A percentile compares a stretch with the other conserved stretches of the same genome.
Conservation (phyloP, 1,284 basidiomycete species). For the Ganoderma meredithae region DNA sequence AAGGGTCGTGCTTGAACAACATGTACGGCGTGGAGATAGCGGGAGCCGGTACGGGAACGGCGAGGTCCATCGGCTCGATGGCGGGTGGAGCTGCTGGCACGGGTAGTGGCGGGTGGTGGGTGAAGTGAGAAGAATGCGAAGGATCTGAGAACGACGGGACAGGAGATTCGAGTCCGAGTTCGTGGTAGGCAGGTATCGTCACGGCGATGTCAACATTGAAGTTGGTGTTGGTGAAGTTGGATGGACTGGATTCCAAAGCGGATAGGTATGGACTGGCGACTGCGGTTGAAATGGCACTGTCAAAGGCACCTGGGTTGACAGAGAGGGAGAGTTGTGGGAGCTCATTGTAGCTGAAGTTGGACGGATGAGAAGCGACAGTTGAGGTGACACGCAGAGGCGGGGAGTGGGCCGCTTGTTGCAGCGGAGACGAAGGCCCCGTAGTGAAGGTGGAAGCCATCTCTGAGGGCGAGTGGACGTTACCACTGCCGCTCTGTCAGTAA, state of each 20-base stretch:
- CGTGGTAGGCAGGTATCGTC: constrained; percentile 36
- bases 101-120: background rate
- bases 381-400: constrained; percentile 37
- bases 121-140: constrained; percentile 10
- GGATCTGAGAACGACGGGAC: constrained; percentile 31
- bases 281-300: constrained; percentile 22
- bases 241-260: constrained; percentile 34
- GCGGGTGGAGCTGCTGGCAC: constrained; percentile 33
- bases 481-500: constrained; percentile 42
- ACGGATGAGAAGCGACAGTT: constrained; percentile 31
- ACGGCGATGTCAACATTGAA: constrained; percentile 35
- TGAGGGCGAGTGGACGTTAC: constrained; percentile 41
- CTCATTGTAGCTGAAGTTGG: constrained; percentile 27
- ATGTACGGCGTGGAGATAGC: constrained; percentile 53
- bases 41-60: constrained; percentile 36
- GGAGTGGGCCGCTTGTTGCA: constrained; percentile 33
- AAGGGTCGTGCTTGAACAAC: constrained; percentile 63
- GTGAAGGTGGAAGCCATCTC: constrained; percentile 40
- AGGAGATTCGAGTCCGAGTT: constrained; percentile 29
- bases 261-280: constrained; percentile 29
- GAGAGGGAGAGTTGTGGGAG: constrained; percentile 16
- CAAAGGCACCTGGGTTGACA: constrained; percentile 20
- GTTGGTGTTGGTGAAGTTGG: constrained; percentile 25
- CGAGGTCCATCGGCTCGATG: constrained; percentile 35
- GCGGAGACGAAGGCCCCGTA: constrained; percentile 44